A percentile compares a stretch with the other conserved stretches of the same genome.
Evolutionary conservation across 495 filamentous ascomycete species (phyloP).

Genomic region (Cryomyces minteri): DNA sequence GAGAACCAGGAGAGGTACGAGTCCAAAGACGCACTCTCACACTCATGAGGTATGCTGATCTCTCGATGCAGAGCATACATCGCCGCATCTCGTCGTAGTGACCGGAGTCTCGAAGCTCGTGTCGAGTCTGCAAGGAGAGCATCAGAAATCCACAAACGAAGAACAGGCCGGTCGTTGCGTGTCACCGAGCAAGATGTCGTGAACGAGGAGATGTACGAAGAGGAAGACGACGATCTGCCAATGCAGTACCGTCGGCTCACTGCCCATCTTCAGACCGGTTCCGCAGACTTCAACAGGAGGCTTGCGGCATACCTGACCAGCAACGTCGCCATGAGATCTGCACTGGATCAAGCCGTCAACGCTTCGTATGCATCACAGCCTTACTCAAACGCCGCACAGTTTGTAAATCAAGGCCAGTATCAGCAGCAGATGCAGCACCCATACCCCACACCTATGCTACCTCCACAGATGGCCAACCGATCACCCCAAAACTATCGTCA

Average conservation of each 20-base stretch:
- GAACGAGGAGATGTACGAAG: constrained; percentile 95
- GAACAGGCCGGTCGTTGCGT: constrained; percentile 68
- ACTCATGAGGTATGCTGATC: constrained; percentile 1
- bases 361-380: constrained; percentile 24
- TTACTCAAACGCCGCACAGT: constrained; percentile 24
- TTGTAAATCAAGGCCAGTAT: constrained; percentile 2
- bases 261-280: constrained; percentile 33
- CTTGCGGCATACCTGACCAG: constrained; percentile 39
- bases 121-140: constrained; percentile 76
- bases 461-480: constrained; percentile 22
- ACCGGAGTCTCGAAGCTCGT: constrained; percentile 76
- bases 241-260: constrained; percentile 33
- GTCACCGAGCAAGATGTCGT: constrained; percentile 79
- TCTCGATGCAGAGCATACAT: constrained; percentile 56
- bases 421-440: constrained; percentile 5
- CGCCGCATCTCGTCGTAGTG: constrained; percentile 78
- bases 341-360: constrained; percentile 16
- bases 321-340: constrained; percentile 36
- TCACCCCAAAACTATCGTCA: constrained; percentile 14
- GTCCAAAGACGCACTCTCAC: not conserved
- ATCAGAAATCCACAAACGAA: constrained; percentile 74
- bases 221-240: constrained; percentile 56
- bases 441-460: constrained; percentile 14
- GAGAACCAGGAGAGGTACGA: constrained; percentile 79
- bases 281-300: constrained; percentile 35